A percentile compares a stretch with the other conserved stretches of the same genome.
phyloP scores from a whole-genome alignment of 805 yeast species.

The Wickerhamiella occidentalis region DNA sequence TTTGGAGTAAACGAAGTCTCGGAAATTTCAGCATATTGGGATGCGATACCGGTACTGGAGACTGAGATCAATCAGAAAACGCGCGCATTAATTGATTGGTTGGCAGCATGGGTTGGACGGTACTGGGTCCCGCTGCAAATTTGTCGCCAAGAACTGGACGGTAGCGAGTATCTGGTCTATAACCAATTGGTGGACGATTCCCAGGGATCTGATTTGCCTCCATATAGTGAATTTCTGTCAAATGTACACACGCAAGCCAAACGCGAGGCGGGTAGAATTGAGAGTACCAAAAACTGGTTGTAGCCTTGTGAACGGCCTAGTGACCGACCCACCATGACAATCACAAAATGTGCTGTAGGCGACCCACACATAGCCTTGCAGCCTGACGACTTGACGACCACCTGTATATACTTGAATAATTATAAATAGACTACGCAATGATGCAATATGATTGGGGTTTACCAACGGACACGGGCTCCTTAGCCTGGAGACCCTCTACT shows the following conservation, averaged over 20 bases:
- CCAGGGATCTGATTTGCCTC: slow-evolving; percentile 34
- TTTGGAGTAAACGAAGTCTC: slow-evolving; percentile 42
- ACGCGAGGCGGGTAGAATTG: neutral
- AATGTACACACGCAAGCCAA: slow-evolving; percentile 46
- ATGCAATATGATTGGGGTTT: too few species aligned
- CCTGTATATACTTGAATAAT: too few species aligned
- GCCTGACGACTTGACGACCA: too few species aligned
- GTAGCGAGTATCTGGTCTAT: slow-evolving; percentile 42
- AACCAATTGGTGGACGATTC: slow-evolving; percentile 67
- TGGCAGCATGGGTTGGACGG: slow-evolving; percentile 33
- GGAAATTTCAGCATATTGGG: slow-evolving; percentile 37
- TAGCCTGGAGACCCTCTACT: too few species aligned
- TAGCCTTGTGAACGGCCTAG: too few species aligned
- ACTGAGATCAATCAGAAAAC: slow-evolving; percentile 61
- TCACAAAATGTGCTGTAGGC: too few species aligned
- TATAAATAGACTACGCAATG: too few species aligned
- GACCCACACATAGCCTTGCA: too few species aligned
- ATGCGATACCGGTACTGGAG: slow-evolving; percentile 56
- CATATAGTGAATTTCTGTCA: slow-evolving; percentile 55
- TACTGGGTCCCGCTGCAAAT: slow-evolving; percentile 42
- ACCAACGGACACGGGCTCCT: too few species aligned
- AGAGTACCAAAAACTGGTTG: slow-evolving; percentile 1
- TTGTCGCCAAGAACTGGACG: slow-evolving; percentile 54
- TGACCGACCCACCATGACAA: too few species aligned
- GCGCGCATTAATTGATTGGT: slow-evolving; percentile 46